These are phyloP conservation scores for Laburnicola sp. DNA, from an alignment of 2,329 filamentous ascomycete genomes.

Conservation along the genomic window DNA sequence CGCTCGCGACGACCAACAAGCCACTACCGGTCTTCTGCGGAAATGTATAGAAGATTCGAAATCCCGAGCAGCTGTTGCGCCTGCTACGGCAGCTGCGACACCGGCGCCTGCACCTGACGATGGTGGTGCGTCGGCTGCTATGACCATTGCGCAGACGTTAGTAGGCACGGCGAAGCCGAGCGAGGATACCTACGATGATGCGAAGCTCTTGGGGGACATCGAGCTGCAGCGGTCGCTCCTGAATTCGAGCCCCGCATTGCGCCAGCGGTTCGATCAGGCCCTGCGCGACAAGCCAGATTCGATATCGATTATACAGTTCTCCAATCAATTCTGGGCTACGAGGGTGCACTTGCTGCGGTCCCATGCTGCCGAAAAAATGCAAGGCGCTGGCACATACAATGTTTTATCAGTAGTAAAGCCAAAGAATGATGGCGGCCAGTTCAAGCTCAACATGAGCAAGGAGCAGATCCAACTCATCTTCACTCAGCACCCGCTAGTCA, in stretches of 20 bases:
- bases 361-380: conserved; percentile 84
- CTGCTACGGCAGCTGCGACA: conserved; percentile 30
- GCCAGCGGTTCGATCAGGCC: conserved; percentile 85
- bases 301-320: conserved; percentile 79
- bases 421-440: conserved; percentile 66
- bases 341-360: conserved; percentile 82
- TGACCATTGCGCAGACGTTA: conserved; percentile 76
- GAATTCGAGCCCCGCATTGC: conserved; percentile 73
- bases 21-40: conserved; percentile 80
- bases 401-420: conserved; percentile 89
- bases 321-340: conserved; percentile 92
- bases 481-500: conserved; percentile 86
- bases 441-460: conserved; percentile 81
- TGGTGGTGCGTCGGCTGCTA: conserved; percentile 61
- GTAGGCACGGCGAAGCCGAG: conserved; percentile 47
- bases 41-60: conserved; percentile 74
- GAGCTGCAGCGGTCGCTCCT: conserved; percentile 86
- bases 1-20: conserved; percentile 81
- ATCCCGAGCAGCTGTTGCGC: conserved; percentile 44
- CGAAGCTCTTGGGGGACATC: conserved; percentile 73
- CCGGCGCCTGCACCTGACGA: conserved; percentile 14
- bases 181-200: conserved; percentile 78
- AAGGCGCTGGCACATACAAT: conserved; percentile 89
- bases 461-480: conserved; percentile 95
- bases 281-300: conserved; percentile 80